phyloP scores from a whole-genome alignment of 129 eudicot species.

The Tanacetum coccineum region DNA sequence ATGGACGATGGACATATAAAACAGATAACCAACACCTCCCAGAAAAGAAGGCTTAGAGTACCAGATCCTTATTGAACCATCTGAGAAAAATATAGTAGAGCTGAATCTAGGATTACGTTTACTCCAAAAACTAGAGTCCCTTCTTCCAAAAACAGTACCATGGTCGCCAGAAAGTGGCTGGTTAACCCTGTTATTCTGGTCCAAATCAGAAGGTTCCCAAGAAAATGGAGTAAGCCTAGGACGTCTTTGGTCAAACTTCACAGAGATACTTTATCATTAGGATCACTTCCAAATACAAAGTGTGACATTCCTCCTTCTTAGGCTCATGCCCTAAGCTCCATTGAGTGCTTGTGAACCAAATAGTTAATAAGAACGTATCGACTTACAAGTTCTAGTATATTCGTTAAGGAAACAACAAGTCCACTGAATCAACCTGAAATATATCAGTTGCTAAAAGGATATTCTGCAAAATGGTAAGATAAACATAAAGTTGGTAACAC shows the following conservation, averaged over 20 bases:
- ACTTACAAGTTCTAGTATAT: slow-evolving; percentile 1
- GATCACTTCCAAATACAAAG: slow-evolving; percentile 53
- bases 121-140: slow-evolving; percentile 59
- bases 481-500: too few species aligned
- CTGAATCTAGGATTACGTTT: slow-evolving; percentile 63
- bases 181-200: slow-evolving; percentile 38
- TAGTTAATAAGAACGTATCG: background rate
- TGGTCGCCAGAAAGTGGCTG: background rate
- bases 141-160: slow-evolving; percentile 50
- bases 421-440: slow-evolving; percentile 20
- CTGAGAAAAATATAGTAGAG: slow-evolving; percentile 29
- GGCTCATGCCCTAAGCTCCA: slow-evolving; percentile 70
- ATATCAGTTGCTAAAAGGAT: background rate
- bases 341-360: slow-evolving; percentile 20
- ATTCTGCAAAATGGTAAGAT: background rate
- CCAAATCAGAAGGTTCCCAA: slow-evolving; percentile 51
- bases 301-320: slow-evolving; percentile 55
- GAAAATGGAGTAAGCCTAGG: slow-evolving; percentile 37
- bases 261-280: slow-evolving; percentile 55
- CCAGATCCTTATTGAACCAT: slow-evolving; percentile 56
- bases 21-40: slow-evolving; percentile 73
- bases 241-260: slow-evolving; percentile 66
- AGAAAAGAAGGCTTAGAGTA: slow-evolving; percentile 50
- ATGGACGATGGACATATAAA: slow-evolving; percentile 56
- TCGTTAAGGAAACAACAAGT: slow-evolving; percentile 2